Evolutionary conservation across 352 stramenopile genomes (phyloP).

Genomic region (Thraustochytrium sp.): DNA sequence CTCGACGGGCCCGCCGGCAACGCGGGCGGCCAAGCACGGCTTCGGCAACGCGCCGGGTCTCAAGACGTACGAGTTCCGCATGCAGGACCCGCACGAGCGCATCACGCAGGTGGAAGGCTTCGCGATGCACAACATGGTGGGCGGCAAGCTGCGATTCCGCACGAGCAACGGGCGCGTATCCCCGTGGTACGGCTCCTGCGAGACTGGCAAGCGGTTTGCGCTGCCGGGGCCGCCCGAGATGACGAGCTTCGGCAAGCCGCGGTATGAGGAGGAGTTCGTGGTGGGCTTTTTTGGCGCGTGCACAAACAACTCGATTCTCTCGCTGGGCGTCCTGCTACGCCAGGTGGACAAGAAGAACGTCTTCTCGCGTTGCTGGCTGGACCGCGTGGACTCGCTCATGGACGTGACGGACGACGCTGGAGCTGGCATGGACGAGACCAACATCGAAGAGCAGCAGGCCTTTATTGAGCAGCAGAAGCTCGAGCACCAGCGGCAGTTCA

Average conservation of each 20-base stretch:
- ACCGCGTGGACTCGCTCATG: constrained; percentile 6
- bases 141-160: constrained; percentile 16
- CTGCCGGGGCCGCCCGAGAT: not conserved
- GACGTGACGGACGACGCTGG: not conserved
- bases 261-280: constrained; percentile 30
- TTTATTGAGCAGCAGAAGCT: not conserved
- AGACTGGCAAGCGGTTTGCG: constrained; percentile 19
- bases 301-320: not conserved
- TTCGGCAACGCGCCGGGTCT: not conserved
- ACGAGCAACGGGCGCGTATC: constrained; percentile 21
- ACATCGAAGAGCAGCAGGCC: constrained; percentile 2
- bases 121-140: constrained; percentile 10
- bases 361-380: constrained; percentile 28
- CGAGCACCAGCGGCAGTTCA: constrained; percentile 20
- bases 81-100: not conserved
- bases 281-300: constrained; percentile 3
- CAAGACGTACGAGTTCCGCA: not conserved
- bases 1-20: not conserved
- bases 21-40: not conserved
- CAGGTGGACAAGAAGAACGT: constrained; percentile 36
- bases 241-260: not conserved
- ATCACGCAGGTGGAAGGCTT: not conserved
- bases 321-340: constrained; percentile 7
- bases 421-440: constrained; percentile 5
- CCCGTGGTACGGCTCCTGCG: constrained; percentile 19